Conservation (phyloP, 352 stramenopile species). For the Globisporangium iwayamae region DNA sequence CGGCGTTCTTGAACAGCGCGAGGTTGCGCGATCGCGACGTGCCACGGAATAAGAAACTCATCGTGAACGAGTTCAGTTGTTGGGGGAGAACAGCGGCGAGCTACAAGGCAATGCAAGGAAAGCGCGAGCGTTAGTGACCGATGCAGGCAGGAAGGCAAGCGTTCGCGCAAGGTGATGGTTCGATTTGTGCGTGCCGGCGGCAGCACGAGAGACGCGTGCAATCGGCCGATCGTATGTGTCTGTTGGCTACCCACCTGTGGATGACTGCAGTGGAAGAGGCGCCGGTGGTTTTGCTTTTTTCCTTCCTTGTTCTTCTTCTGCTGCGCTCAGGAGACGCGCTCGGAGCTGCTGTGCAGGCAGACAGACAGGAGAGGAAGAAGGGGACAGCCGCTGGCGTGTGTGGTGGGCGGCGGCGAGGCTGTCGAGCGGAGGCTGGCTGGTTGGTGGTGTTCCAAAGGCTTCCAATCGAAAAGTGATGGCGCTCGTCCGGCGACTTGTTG, state of each 20-base stretch:
- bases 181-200: slow-evolving; percentile 6
- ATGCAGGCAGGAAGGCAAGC: background rate
- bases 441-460: slow-evolving; percentile 10
- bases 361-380: background rate
- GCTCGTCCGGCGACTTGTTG: slow-evolving; percentile 4
- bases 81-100: background rate
- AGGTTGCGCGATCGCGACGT: slow-evolving; percentile 20
- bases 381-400: background rate
- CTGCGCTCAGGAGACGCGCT: slow-evolving; percentile 6
- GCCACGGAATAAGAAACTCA: slow-evolving; percentile 42
- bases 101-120: background rate
- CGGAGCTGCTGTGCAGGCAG: background rate
- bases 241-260: background rate
- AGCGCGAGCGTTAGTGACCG: background rate
- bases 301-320: background rate
- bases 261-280: slow-evolving; percentile 1
- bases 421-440: background rate
- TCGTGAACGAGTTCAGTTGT: slow-evolving; percentile 18
- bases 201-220: background rate
- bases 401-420: background rate
- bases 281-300: slow-evolving; percentile 5
- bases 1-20: slow-evolving; percentile 31
- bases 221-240: background rate
- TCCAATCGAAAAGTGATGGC: slow-evolving; percentile 25
- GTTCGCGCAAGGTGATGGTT: slow-evolving; percentile 6